Evolutionary conservation across 2,329 filamentous ascomycete species (phyloP), one percentile per base, ranked within the genome.

Genomic region (Aspergillus pseudotamarii): DNA sequence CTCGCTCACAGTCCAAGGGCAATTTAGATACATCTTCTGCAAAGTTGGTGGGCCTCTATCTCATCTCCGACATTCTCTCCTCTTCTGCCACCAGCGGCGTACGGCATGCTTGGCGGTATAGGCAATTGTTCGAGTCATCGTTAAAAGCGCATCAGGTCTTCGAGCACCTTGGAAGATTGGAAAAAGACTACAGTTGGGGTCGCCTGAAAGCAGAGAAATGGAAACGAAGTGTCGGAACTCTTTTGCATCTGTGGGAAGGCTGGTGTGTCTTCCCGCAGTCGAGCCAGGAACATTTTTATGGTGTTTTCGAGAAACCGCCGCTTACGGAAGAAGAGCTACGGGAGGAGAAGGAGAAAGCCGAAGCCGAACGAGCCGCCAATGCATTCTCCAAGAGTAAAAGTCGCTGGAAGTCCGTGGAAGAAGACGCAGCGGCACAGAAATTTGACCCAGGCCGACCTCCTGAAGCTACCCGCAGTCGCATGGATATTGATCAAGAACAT

Each of bases 51-150:
- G 94, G 88, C 1, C 83, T 98, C 3, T 97, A 96, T 73, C 83
- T 95, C 58, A 85, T 92, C 57, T 88, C 85, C 34, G 94, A 97
- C 74, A 90, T 97, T 53, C 83, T 96, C 14, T 91, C 91, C 0
- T 91, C 91, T 0, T 92, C 90, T 0, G 84, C 86, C 6, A 92
- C 89, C 11, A 91, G 90, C 66, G 90, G 89, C 2, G 89, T 94
- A 28, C 88, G 91, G 2, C 91, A 94, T 74, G 91, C 92, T 3
- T 97, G 93, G 92, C 89, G 93, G 59, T 97, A 93, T 73, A 85
- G 93, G 26, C 88, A 91, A 68, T 84, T 94, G 3, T 93, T 97
- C 65, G 93, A 96, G 74, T 82, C 83, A 0, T 87, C 90, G 1
- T 82, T 97, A 28, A 87, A 87, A 34, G 80, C 86, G 10, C 86